Evolutionary conservation across 148 eudicot genomes (phyloP), one percentile per base, ranked within the genome.

Genomic region (Polygonum aviculare): DNA sequence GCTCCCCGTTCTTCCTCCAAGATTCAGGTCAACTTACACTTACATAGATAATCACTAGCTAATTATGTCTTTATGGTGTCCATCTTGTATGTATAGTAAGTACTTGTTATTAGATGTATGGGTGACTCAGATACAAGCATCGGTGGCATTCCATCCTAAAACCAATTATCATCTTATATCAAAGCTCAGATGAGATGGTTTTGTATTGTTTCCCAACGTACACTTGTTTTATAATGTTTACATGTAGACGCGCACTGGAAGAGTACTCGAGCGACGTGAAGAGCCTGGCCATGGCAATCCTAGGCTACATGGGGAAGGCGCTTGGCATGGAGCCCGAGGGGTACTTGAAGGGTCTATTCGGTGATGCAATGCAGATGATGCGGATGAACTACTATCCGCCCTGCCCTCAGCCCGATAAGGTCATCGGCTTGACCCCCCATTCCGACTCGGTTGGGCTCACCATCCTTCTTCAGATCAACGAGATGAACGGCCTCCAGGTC

Each of bases 1-100:
- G 49, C 21, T 82, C 51, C 81, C 84, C 33, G 39, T 36, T 33
- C 19, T 82, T 6, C 81, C 79, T 82, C 76, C 74, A 55, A 59
- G 1, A 7, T 44, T 44, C 47, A 44, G 47, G 47, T 39, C 41
- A 26, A 26, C 31, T 26, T 26, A 26, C 31, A 26, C 31, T 26
- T 26, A 26, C 0, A 26, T 26, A n/a, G n/a, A n/a, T n/a, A n/a
- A n/a, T n/a, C n/a, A 26, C 31, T 26, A 26, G 31, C 31, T 26
- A 26, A 26, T 26, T 26, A 26, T 0, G 0, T 26, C 31, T 26
- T 26, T 26, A 26, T 26, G 31, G 1, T 26, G 31, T 26, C 31
- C 31, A 26, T 26, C 31, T 26, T 26, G 31, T 26, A 26, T 26
- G 31, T 26, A 26, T 26, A 26, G 31, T 26, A 26, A 26, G 31